Percentiles rank a stretch among this genome's conserved stretches.
Evolutionary conservation across 2,329 filamentous ascomycete genomes (phyloP).

Genomic region (Beauveria scarabaeidicola): DNA sequence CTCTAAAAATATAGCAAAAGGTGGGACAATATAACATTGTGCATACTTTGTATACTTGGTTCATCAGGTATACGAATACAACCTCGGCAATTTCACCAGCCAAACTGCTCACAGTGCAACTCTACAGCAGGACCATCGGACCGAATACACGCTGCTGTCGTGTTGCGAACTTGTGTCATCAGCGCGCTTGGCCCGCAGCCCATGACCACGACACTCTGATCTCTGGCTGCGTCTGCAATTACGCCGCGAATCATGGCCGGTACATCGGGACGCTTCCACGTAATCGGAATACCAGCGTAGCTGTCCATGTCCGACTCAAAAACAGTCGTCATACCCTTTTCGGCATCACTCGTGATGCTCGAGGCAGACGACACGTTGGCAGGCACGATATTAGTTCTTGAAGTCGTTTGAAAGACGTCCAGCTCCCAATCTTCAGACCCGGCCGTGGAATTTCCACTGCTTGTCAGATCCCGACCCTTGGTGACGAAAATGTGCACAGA

Average conservation of each 20-base stretch:
- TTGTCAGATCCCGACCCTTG: not conserved
- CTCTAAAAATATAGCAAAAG: not conserved
- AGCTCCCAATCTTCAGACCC: not conserved
- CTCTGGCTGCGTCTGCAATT: slow-evolving; percentile 19
- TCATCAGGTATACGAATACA: too few relatives aligned
- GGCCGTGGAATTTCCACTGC: not conserved
- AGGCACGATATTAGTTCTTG: not conserved
- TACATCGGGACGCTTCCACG: slow-evolving; percentile 30
- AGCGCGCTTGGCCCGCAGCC: slow-evolving; percentile 38
- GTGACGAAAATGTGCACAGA: slow-evolving; percentile 29
- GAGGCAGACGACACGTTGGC: not conserved
- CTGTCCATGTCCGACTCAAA: not conserved
- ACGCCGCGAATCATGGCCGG: slow-evolving; percentile 24
- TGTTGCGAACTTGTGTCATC: slow-evolving; percentile 34
- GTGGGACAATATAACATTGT: not conserved
- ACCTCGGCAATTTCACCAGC: slow-evolving; percentile 33
- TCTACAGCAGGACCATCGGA: slow-evolving; percentile 35
- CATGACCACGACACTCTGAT: slow-evolving; percentile 32
- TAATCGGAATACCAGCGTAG: slow-evolving; percentile 18
- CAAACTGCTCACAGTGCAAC: slow-evolving; percentile 41
- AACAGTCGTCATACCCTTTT: not conserved
- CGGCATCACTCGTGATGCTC: not conserved
- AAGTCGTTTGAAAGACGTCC: not conserved
- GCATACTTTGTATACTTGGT: not conserved
- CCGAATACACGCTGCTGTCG: slow-evolving; percentile 30